Evolutionary conservation across 352 stramenopile genomes (phyloP).

Genomic region (Pythium utonaiense): DNA sequence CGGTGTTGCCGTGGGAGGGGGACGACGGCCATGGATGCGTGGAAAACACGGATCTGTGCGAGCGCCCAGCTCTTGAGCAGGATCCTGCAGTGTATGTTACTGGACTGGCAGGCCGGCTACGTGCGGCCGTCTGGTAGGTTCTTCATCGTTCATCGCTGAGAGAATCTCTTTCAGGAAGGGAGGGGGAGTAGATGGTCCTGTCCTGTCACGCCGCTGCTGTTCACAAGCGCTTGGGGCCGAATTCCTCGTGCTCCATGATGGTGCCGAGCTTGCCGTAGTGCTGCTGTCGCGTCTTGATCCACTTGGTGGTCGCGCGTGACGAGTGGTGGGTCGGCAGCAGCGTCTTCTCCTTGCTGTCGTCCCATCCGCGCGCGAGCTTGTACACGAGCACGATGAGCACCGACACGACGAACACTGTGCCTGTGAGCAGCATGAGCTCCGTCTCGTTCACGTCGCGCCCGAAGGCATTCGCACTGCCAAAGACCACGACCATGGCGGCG

Average conservation of each 20-base stretch:
- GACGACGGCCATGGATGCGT: too few relatives aligned
- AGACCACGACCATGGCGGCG: constrained; percentile 59
- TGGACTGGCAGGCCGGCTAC: too few relatives aligned
- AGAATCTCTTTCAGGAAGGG: too few relatives aligned
- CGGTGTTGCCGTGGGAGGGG: too few relatives aligned
- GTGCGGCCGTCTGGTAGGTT: too few relatives aligned
- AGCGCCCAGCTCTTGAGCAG: too few relatives aligned
- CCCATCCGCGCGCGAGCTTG: constrained; percentile 69
- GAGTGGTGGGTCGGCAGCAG: constrained; percentile 38
- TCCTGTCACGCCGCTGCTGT: not conserved
- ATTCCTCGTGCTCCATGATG: constrained; percentile 66
- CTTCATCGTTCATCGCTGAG: too few relatives aligned
- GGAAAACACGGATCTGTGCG: too few relatives aligned
- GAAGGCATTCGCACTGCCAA: constrained; percentile 71
- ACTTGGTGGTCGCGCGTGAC: constrained; percentile 46
- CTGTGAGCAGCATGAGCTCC: constrained; percentile 63
- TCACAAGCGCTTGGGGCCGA: constrained; percentile 65
- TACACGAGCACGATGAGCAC: constrained; percentile 71
- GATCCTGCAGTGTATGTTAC: too few relatives aligned
- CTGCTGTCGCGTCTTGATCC: constrained; percentile 56
- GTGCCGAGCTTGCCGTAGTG: constrained; percentile 67
- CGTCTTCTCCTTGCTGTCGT: constrained; percentile 45
- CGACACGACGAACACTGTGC: constrained; percentile 70
- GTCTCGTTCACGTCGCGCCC: constrained; percentile 63
- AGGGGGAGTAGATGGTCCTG: too few relatives aligned